These are phyloP conservation scores for Neofusicoccum umdonicola DNA, from an alignment of 2,329 filamentous ascomycete species.

Conservation along the genomic window DNA sequence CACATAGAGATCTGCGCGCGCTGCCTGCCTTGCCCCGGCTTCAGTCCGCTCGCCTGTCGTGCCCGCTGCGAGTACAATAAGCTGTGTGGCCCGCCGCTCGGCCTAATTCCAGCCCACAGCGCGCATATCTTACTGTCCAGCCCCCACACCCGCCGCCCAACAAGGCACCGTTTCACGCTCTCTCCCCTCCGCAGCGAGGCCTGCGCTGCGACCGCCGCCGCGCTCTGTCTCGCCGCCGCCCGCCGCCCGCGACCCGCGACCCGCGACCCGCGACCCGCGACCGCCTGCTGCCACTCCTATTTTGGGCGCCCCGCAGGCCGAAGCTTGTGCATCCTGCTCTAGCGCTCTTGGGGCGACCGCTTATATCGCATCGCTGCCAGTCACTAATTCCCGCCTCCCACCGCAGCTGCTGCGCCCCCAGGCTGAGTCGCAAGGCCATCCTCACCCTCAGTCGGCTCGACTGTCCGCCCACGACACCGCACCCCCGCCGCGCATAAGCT, in stretches of 20 bases:
- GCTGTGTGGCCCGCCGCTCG: conserved; percentile 5
- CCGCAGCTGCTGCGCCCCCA: conserved; percentile 18
- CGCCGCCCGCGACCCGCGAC: too few species aligned
- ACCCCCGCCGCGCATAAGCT: conserved; percentile 15
- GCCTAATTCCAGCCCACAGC: conserved; percentile 6
- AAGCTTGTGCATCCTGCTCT: conserved; percentile 14
- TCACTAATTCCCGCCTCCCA: conserved; percentile 7
- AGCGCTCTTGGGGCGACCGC: conserved; percentile 3
- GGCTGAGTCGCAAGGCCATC: conserved; percentile 19
- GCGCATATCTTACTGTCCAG: conserved; percentile 12
- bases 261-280: too few species aligned
- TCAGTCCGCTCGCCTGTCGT: background rate
- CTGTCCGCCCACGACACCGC: conserved; percentile 1
- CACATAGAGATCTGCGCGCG: background rate
- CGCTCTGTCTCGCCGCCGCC: background rate
- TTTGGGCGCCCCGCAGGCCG: conserved; percentile 9
- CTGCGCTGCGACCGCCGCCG: background rate
- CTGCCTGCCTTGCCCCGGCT: background rate
- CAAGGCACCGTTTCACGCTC: conserved; percentile 5
- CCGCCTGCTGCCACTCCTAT: conserved; percentile 1
- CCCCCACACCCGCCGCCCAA: conserved; percentile 1
- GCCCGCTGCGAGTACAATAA: background rate
- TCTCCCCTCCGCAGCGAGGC: conserved; percentile 8
- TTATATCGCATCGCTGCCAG: conserved; percentile 11
- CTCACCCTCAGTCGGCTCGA: conserved; percentile 14